Evolutionary conservation across 1,139 yeast genomes (phyloP).

Genomic region (Candida tetrigidarum): DNA sequence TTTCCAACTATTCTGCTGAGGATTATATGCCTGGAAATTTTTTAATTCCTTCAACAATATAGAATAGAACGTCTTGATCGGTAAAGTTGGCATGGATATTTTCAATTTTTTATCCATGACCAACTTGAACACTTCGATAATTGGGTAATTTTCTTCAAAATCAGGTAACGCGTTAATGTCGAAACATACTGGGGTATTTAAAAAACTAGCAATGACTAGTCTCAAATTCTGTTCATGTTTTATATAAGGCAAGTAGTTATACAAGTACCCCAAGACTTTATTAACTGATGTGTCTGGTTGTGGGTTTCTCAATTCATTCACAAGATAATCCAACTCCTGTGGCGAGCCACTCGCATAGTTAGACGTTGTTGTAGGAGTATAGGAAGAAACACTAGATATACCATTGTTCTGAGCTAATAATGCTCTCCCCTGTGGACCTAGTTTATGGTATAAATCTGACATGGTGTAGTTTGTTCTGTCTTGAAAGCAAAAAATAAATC

Average conservation of each 20-base stretch:
- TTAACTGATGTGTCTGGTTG: constrained; percentile 33
- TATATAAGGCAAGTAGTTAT: constrained; percentile 64
- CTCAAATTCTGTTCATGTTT: constrained; percentile 61
- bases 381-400: constrained; percentile 1
- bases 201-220: constrained; percentile 52
- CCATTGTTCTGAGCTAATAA: constrained; percentile 13
- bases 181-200: constrained; percentile 53
- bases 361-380: not conserved
- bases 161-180: constrained; percentile 37
- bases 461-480: constrained; percentile 12
- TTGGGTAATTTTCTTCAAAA: constrained; percentile 38
- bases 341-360: constrained; percentile 23
- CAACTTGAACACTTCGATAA: constrained; percentile 54
- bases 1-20: constrained; percentile 52
- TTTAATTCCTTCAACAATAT: constrained; percentile 42
- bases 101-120: constrained; percentile 55
- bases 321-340: constrained; percentile 53
- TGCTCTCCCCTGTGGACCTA: constrained; percentile 30
- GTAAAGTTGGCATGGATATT: constrained; percentile 65
- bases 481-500: not conserved
- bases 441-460: constrained; percentile 23
- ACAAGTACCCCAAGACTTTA: constrained; percentile 54
- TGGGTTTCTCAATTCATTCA: constrained; percentile 49
- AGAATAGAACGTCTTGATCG: constrained; percentile 54
- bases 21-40: constrained; percentile 35